Evolutionary conservation across 2,329 filamentous ascomycete species (phyloP).

Genomic region (Coleophoma eucalyptorum): DNA sequence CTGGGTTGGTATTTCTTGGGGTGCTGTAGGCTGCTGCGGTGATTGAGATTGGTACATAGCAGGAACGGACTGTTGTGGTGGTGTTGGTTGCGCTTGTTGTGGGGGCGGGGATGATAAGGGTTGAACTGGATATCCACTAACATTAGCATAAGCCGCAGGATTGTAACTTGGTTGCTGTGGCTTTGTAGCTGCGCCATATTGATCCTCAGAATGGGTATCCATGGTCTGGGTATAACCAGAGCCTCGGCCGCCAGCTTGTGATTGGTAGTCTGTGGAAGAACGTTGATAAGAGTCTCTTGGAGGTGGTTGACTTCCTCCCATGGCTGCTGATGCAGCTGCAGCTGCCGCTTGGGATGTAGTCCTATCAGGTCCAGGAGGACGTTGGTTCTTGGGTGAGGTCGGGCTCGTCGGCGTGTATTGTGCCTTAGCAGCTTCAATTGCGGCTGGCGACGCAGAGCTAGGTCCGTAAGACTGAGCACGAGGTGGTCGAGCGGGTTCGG

Average conservation of each 20-base stretch:
- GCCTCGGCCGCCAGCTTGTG: slow-evolving; percentile 8
- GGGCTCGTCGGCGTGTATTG: slow-evolving; percentile 50
- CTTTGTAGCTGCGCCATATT: slow-evolving; percentile 25
- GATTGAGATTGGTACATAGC: slow-evolving; percentile 23
- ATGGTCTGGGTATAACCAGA: slow-evolving; percentile 3
- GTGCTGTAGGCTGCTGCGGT: slow-evolving; percentile 21
- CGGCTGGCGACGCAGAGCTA: slow-evolving; percentile 40
- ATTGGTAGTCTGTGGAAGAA: slow-evolving; percentile 23
- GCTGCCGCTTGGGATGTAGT: slow-evolving; percentile 47
- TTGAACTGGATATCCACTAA: slow-evolving; percentile 46
- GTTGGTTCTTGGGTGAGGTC: slow-evolving; percentile 38
- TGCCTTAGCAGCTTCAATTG: slow-evolving; percentile 59
- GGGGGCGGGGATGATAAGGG: slow-evolving; percentile 26
- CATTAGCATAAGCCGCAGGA: slow-evolving; percentile 70
- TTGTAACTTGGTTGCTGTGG: slow-evolving; percentile 65
- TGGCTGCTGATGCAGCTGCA: slow-evolving; percentile 55
- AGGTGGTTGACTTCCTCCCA: slow-evolving; percentile 38
- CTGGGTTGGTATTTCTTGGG: slow-evolving; percentile 22
- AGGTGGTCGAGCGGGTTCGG: slow-evolving; percentile 21
- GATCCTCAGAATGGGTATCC: slow-evolving; percentile 11
- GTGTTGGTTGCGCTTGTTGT: slow-evolving; percentile 21
- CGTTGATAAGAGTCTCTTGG: slow-evolving; percentile 22
- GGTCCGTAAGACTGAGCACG: slow-evolving; percentile 31
- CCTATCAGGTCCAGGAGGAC: slow-evolving; percentile 47
- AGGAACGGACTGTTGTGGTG: slow-evolving; percentile 16